Evolutionary conservation across 495 filamentous ascomycete species (phyloP), one percentile per base, ranked within the genome.

Genomic region (Penicillium soppii): DNA sequence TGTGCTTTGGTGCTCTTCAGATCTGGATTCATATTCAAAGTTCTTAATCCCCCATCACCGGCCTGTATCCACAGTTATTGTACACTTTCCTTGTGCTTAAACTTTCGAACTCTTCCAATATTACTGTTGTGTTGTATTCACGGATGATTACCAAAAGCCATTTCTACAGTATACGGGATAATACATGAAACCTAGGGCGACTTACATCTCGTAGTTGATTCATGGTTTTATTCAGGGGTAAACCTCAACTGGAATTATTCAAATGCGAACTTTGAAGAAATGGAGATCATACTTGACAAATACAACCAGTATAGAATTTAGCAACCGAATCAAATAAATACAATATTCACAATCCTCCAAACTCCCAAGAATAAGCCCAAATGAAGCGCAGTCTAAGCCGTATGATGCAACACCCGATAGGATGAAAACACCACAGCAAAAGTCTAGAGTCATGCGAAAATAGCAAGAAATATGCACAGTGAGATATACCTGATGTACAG

Each of bases 281-380:
- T n/a, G n/a, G n/a, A n/a, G n/a, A n/a, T n/a, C n/a, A n/a, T n/a
- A n/a, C 7, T 29, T 43, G 9, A 43, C 15, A 23, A 30, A 4
- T n/a, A 15, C 16, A 35, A 23, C 12, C n/a, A 25, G 15, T 46
- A 23, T 46, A 26, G 10, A 19, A 47, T 26, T 47, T 6, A 49
- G 36, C 26, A 41, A 30, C 17, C 26, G 10, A 49, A 19, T 23
- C 12, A 17, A 26, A 44, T 52, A 40, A 10, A 46, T 17, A 33
- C 15, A 43, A 48, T 16, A 26, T 45, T 47, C 42, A 33, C 15
- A 43, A 48, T 16, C 25, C 49, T 47, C 42, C 29, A 46, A 54
- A 51, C 57, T 39, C 57, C 57, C 9, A 30, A 21, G 23, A 42
- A 42, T 10, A 38, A 16, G 32, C 39, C 25, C 46, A 25, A 52